Evolutionary conservation across 768 basidiomycete species (phyloP), one percentile per base, ranked within the genome.

Genomic region (Suillus paluster): DNA sequence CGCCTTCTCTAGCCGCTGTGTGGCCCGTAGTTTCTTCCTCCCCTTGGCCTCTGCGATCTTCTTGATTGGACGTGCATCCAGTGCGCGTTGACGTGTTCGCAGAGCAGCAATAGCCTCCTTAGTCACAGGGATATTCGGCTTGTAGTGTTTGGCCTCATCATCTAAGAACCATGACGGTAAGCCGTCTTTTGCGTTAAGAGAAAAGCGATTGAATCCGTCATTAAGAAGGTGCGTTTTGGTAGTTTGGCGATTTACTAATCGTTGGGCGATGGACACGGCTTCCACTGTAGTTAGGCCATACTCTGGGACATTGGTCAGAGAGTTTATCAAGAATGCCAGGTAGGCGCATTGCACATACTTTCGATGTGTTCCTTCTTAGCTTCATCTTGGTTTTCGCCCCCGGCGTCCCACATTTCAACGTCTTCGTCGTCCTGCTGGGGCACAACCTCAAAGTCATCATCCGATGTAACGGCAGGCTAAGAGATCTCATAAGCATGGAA

Each of bases 11-110:
- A 98, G 78, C 52, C 88, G 83, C 66, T 92, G 91, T 14, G 85
- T 83, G 12, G 95, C 94, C 76, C 89, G 94, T 72, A 93, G 79
- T 79, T 98, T 98, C 79, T 99, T 99, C 64, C 97, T 86, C 33
- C 94, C 95, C 76, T 99, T 99, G 15, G 97, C 97, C 77, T 99
- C 97, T 10, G 97, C 97, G 8, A 99, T 86, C 81, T 99, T 99
- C 80, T 97, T 99, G 79, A 99, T 99, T 19, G 97, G 97, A 27
- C 97, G 87, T 1, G 97, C 95, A 72, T 99, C 95, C 54, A 99
- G 81, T 15, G 95, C 93, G 14, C 97, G 90, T 77, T 96, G 92
- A 75, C 92, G 94, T 23, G 91, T 92, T 34, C 92, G 88, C 34
- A 99, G 81, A 11, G 87, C 88, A 54, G 84, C 83, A 60, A 99